phyloP scores from a whole-genome alignment of 208 protist genomes.

The Trypanosoma boissoni region DNA sequence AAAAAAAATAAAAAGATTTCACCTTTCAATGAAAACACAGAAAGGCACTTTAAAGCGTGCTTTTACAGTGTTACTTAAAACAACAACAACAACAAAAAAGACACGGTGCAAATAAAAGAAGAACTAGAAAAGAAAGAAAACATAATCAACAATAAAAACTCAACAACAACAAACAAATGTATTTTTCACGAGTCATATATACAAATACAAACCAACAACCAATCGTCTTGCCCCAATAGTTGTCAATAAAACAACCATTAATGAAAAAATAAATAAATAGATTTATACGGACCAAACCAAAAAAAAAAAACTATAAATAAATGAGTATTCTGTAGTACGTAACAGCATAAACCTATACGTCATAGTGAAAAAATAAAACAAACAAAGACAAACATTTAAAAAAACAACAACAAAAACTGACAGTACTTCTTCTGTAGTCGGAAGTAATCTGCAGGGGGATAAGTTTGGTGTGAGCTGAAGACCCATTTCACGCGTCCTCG shows the following conservation, averaged over 20 bases:
- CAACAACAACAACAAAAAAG: constrained; percentile 3
- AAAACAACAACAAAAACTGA: constrained; percentile 4
- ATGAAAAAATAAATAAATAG: neutral
- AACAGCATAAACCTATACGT: too few species aligned
- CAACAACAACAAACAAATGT: neutral
- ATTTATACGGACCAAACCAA: neutral
- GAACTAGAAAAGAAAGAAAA: constrained; percentile 10
- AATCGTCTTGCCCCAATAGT: neutral
- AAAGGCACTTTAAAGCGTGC: too few species aligned
- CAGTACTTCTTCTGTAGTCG: neutral
- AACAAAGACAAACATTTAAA: neutral
- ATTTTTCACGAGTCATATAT: neutral
- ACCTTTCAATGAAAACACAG: too few species aligned
- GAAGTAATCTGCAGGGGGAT: too few species aligned
- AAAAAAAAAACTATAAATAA: neutral
- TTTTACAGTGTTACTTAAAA: too few species aligned
- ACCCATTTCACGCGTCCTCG: constrained; percentile 11
- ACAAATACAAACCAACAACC: neutral
- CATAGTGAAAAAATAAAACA: constrained; percentile 3
- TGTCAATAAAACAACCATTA: neutral
- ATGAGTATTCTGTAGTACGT: neutral
- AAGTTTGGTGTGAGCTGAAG: constrained; percentile 2
- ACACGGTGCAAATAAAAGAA: constrained; percentile 7
- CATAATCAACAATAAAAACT: neutral
- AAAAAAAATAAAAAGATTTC: too few species aligned